Base-by-base conservation (phyloP, 2,329 filamentous ascomycete genomes). In the Cladosporium velox region DNA sequence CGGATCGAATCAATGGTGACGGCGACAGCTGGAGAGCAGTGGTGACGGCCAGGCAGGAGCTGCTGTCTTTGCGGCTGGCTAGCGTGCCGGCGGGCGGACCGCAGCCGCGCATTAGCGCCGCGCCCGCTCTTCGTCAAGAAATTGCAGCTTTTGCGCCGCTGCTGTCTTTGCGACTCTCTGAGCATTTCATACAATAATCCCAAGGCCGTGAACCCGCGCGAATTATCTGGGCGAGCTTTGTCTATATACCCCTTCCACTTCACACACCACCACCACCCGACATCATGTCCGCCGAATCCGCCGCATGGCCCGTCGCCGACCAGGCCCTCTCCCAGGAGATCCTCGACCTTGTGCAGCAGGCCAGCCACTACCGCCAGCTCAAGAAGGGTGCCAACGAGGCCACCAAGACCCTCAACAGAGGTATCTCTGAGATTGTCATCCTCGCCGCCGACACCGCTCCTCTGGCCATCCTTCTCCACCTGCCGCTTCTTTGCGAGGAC, bases 381-480 rank as follows among this genome's bases (percentile, higher is more conserved):
- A 95, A 95, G 86, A 96, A 95, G 85, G 91, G 92, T 69, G 91
- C 91, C 77, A 68, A 67, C 52, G 66, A 63, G 79, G 84, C 88
- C 44, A 96, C 92, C 77, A 96, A 96, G 85, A 91, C 92, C 1
- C 86, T 97, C 60, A 96, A 95, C 84, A 90, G 94, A 73, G 93
- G 94, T 82, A 93, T 94, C 69, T 88, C 88, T 72, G 94, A 98
- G 82, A 84, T 98, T 70, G 89, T 97, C 76, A 87, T 98, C 73
- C 88, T 97, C 64, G 92, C 93, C 58, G 93, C 92, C 70, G 94
- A 98, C 78, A 95, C 92, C 73, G 86, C 87, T 66, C 93, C 93
- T 51, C 86, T 97, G 61, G 91, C 92, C 63, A 97, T 97, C 63
- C 85, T 96, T 59, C 87, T 97, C 67, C 93, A 96, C 81, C 84